phyloP scores from a whole-genome alignment of 495 filamentous ascomycete genomes.

The Sabuloglossum arenarium region DNA sequence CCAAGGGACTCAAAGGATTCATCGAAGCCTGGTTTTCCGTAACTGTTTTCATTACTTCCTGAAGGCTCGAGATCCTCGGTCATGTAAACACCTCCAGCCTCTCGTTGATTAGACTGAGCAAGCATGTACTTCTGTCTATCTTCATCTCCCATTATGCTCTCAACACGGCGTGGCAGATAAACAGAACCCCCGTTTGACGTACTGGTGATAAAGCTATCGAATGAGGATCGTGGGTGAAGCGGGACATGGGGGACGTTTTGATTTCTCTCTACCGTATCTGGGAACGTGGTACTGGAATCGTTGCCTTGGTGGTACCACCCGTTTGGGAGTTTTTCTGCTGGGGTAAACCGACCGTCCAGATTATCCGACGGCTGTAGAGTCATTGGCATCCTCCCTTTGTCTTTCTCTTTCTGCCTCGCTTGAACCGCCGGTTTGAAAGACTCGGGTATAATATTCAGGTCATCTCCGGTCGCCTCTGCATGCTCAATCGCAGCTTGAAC shows the following conservation, averaged over 20 bases:
- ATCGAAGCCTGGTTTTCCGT: slow-evolving; percentile 23
- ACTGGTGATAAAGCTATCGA: slow-evolving; percentile 46
- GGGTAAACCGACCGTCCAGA: slow-evolving; percentile 51
- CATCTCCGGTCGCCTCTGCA: slow-evolving; percentile 62
- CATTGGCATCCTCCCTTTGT: slow-evolving; percentile 17
- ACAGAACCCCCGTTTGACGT: slow-evolving; percentile 41
- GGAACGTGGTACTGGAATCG: slow-evolving; percentile 33
- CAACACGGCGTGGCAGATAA: slow-evolving; percentile 54
- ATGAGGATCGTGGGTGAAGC: slow-evolving; percentile 40
- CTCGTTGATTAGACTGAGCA: slow-evolving; percentile 38
- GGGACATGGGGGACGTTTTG: slow-evolving; percentile 27
- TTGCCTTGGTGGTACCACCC: slow-evolving; percentile 44
- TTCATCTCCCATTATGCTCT: slow-evolving; percentile 28
- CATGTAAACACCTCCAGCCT: slow-evolving; percentile 29
- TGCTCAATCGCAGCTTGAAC: slow-evolving; percentile 67
- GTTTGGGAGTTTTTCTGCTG: slow-evolving; percentile 33
- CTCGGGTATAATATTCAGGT: slow-evolving; percentile 79
- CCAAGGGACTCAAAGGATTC: slow-evolving; percentile 20
- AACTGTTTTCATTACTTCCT: slow-evolving; percentile 21
- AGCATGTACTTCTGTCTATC: slow-evolving; percentile 49
- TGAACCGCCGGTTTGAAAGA: slow-evolving; percentile 59
- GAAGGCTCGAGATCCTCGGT: slow-evolving; percentile 28
- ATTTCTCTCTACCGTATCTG: slow-evolving; percentile 21
- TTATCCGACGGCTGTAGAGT: slow-evolving; percentile 52
- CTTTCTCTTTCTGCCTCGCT: slow-evolving; percentile 23